Conservation (phyloP, 768 basidiomycete species). For the Hygrophoropsis aurantiaca region DNA sequence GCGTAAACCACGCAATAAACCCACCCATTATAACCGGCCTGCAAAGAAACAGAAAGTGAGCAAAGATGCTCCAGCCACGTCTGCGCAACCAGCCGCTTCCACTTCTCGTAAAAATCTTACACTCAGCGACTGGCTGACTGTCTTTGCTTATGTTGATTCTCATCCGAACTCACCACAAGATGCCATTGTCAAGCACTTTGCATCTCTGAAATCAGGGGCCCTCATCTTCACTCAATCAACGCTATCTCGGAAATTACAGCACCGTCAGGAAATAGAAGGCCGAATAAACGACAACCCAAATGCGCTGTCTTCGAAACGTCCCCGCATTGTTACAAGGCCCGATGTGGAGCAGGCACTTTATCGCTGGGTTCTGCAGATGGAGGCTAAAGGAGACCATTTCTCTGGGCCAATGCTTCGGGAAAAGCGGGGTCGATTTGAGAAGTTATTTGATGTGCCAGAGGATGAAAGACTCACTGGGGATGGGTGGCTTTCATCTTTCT, state of each 20-base stretch:
- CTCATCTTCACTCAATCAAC: slow-evolving; percentile 11
- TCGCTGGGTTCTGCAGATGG: slow-evolving; percentile 33
- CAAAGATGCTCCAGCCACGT: background rate
- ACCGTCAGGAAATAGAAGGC: slow-evolving; percentile 6
- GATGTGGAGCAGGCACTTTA: slow-evolving; percentile 33
- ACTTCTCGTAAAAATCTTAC: background rate
- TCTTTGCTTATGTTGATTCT: slow-evolving; percentile 7
- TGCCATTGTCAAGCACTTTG: slow-evolving; percentile 8
- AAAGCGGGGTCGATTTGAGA: slow-evolving; percentile 21
- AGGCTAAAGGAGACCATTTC: slow-evolving; percentile 21
- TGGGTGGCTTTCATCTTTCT: slow-evolving; percentile 4
- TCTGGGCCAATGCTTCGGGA: slow-evolving; percentile 8
- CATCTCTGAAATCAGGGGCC: background rate
- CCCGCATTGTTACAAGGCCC: slow-evolving; percentile 30
- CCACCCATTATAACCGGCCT: background rate
- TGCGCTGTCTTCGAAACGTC: slow-evolving; percentile 28
- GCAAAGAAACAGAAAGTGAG: background rate
- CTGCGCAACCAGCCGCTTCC: background rate
- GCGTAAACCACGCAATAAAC: background rate
- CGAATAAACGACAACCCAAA: slow-evolving; percentile 15
- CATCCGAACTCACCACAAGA: slow-evolving; percentile 4
- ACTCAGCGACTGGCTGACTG: slow-evolving; percentile 10
- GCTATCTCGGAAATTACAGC: slow-evolving; percentile 2
- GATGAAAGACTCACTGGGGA: slow-evolving; percentile 10
- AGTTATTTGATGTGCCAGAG: slow-evolving; percentile 25